These are phyloP conservation scores for Scytalidium lignicola DNA, from an alignment of 2,329 filamentous ascomycete species.

Conservation along the genomic window DNA sequence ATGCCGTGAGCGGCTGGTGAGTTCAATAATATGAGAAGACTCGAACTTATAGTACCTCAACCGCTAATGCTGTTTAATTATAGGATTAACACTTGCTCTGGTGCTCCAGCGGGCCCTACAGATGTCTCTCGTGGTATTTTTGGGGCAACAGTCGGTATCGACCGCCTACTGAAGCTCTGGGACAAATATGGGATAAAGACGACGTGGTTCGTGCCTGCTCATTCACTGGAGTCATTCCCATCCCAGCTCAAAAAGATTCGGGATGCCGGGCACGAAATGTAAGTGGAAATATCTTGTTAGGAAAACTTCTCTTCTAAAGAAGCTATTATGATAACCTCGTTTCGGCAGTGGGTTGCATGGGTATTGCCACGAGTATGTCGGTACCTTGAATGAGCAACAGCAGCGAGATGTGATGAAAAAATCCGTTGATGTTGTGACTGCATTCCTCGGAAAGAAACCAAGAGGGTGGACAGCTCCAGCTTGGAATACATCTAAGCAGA, in stretches of 20 bases:
- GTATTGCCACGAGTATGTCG: conserved; percentile 34
- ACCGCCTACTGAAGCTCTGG: conserved; percentile 32
- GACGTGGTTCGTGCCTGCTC: conserved; percentile 37
- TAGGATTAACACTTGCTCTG: conserved; percentile 36
- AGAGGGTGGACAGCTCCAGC: conserved; percentile 43
- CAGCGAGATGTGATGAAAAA: conserved; percentile 44
- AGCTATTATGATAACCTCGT: neutral
- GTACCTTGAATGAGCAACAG: conserved; percentile 37
- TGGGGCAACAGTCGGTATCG: conserved; percentile 18
- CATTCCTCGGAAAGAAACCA: conserved; percentile 39
- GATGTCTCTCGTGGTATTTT: conserved; percentile 21
- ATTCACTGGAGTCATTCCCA: conserved; percentile 20
- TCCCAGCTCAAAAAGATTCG: conserved; percentile 28
- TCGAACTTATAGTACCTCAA: neutral
- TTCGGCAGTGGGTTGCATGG: conserved; percentile 31
- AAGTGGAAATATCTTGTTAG: neutral
- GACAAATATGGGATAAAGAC: conserved; percentile 35
- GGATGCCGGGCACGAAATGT: conserved; percentile 37
- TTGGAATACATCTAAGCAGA: conserved; percentile 45
- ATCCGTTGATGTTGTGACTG: conserved; percentile 39
- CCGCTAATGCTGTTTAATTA: neutral
- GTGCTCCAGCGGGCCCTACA: conserved; percentile 29
- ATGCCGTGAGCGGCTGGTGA: conserved; percentile 32
- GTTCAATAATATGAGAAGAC: neutral
- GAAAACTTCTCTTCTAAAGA: neutral